A percentile compares a stretch with the other conserved stretches of the same genome.
phyloP scores from a whole-genome alignment of 768 basidiomycete genomes.

The Boletus rubescentipes region DNA sequence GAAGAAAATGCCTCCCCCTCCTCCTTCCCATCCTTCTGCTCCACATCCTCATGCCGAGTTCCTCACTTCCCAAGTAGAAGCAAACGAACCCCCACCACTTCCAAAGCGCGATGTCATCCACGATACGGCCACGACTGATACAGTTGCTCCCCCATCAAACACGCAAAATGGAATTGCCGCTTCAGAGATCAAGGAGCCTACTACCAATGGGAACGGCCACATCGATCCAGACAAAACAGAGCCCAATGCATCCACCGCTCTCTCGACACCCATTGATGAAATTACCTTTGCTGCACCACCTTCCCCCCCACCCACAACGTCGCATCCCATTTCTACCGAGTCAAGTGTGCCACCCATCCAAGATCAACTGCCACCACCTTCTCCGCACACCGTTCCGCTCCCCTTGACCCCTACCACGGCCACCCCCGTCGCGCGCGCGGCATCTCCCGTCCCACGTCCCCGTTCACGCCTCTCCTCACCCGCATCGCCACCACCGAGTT shows the following conservation, averaged over 20 bases:
- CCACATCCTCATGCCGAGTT: conserved; percentile 21
- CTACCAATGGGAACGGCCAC: conserved; percentile 2
- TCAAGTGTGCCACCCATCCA: conserved; percentile 1
- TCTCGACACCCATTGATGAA: conserved; percentile 23
- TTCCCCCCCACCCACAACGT: neutral
- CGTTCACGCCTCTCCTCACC: conserved; percentile 31
- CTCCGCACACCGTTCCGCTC: conserved; percentile 23
- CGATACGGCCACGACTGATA: conserved; percentile 14
- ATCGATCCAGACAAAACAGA: conserved; percentile 8
- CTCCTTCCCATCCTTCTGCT: conserved; percentile 28
- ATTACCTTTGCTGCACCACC: conserved; percentile 18
- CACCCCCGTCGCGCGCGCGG: conserved; percentile 24
- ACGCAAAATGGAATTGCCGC: neutral
- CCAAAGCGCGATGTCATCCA: conserved; percentile 49
- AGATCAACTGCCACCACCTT: conserved; percentile 11
- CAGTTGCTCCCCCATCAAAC: neutral
- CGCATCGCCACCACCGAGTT: conserved; percentile 28
- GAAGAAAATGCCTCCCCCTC: conserved; percentile 19
- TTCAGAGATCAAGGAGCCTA: conserved; percentile 4
- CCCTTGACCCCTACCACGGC: conserved; percentile 25
- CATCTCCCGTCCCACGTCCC: conserved; percentile 31
- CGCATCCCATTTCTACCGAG: conserved; percentile 11
- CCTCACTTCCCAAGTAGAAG: conserved; percentile 8
- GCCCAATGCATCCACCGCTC: conserved; percentile 9
- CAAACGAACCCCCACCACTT: conserved; percentile 44